Evolutionary conservation across 2,329 filamentous ascomycete genomes (phyloP), one percentile per base, ranked within the genome.

Genomic region (Talaromyces albobiverticillius): DNA sequence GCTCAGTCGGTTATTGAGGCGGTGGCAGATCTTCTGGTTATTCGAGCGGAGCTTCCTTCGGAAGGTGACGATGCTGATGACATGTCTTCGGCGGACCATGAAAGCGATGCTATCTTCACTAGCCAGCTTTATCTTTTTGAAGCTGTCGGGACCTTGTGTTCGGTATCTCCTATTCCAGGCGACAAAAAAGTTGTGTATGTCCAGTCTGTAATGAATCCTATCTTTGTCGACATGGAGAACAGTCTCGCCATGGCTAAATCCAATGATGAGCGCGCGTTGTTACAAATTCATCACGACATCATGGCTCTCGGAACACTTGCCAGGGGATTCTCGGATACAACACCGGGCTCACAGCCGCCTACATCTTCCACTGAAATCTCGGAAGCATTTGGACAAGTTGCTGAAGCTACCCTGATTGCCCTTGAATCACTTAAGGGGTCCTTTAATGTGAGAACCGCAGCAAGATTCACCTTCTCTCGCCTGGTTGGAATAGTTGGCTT

Each of bases 271-370:
- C 86, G 91, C 64, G 88, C 93, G 1, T 77, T 87, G 36, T 78
- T 96, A 16, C 94, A 99, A 72, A 89, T 96, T 16, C 94, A 99
- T 69, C 94, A 99, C 70, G 88, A 95, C 61, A 90, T 99, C 61
- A 92, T 96, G 88, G 95, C 95, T 14, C 79, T 99, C 26, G 94
- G 94, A 11, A 96, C 91, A 1, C 78, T 99, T 38, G 91, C 93
- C 1, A 88, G 92, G 59, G 94, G 94, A 3, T 97, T 95, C 70
- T 94, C 91, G 0, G 93, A 97, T 66, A 93, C 90, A 83, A 85
- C 84, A 46, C 88, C 89, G 13, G 84, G 82, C 3, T 76, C 77
- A 71, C 74, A 64, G 71, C 64, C 70, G 62, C 56, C 79, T 65
- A 59, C 86, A 71, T 65, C 84, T 5, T 79, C 83, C 14, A 82